A percentile compares a stretch with the other conserved stretches of the same genome.
phyloP scores from a whole-genome alignment of 306 rosid genomes.

The Vigna hirtella region DNA sequence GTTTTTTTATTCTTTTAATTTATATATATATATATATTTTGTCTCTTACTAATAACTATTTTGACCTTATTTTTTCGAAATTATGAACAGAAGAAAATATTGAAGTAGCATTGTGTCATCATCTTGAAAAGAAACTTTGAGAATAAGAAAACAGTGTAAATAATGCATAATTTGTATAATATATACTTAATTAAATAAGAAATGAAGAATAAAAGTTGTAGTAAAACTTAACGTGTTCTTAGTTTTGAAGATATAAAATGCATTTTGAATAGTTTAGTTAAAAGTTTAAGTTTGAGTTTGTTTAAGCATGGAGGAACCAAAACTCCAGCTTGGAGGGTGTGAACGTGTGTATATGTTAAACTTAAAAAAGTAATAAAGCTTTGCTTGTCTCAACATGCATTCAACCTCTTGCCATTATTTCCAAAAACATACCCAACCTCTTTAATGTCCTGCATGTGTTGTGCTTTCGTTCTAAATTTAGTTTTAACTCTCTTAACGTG shows the following conservation, averaged over 20 bases:
- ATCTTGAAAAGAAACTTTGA: neutral
- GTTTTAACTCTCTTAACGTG: neutral
- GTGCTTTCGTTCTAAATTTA: neutral
- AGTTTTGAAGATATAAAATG: conserved; percentile 4
- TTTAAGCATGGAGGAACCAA: neutral
- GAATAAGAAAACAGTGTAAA: neutral
- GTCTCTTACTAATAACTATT: neutral
- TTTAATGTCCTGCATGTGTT: neutral
- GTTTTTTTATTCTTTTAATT: too few relatives aligned
- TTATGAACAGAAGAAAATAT: too few relatives aligned
- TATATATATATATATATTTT: too few relatives aligned
- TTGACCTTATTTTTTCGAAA: neutral
- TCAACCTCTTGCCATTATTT: too few relatives aligned
- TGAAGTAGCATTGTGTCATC: neutral
- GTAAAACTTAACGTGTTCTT: neutral
- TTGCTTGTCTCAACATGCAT: too few relatives aligned
- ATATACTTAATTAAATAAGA: neutral
- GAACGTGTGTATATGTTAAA: too few relatives aligned
- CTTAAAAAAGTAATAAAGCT: too few relatives aligned
- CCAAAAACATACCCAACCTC: neutral
- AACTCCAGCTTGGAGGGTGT: neutral
- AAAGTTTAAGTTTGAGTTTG: neutral
- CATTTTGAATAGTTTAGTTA: neutral
- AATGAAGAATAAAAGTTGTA: neutral
- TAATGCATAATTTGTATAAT: neutral